Base-by-base conservation (phyloP, 2,329 filamentous ascomycete species). In the Apiospora koreana region DNA sequence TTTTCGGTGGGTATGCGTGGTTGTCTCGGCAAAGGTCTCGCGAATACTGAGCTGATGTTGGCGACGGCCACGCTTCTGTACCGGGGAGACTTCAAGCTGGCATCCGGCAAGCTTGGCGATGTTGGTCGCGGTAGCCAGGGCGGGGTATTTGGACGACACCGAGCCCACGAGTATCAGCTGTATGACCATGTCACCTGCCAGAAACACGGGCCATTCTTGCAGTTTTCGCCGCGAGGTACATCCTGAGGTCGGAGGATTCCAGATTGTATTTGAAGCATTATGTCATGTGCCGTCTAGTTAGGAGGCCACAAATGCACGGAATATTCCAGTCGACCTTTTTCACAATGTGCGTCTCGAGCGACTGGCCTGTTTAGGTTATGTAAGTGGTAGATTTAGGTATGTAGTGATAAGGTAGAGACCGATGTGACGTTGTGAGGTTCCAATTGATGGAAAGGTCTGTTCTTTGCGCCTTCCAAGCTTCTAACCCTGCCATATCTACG, bases 1-100 rank as follows among this genome's bases (percentile, higher is more conserved):
- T 82, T 84, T 70, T 75, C 76, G 64, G 67, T 77, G 1, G 81
- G 83, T 2, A 80, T 82, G 43, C 72, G 82, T 21, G 81, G 81
- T 64, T 84, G 82, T 64, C 75, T 84, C 42, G 82, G 82, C 14
- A 76, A 76, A 70, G 83, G 83, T 62, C 65, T 71, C 1, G 70
- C 70, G 10, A 62, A 69, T n/a, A 69, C 58, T 9, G 70, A 71
- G 35, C 67, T 71, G 48, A 69, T 50, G 48, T 25, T 71, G 8
- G 45, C 68, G 14, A 43, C 68, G 9, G 54, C 68, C 0, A 25
- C 35, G 35, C 28, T 68, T 1, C 35, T 48, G 4, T 41, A 41
- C 43, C 66, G 45, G 4, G 45, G 45, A 31, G 66, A 68, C 66
- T 42, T 66, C 42, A 16, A 12, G 42, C 41, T 66, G 31, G 54